Evolutionary conservation across 202 grass and related monocot genomes (phyloP), one percentile per base, ranked within the genome.

Genomic region (Brachypodium distachyon): DNA sequence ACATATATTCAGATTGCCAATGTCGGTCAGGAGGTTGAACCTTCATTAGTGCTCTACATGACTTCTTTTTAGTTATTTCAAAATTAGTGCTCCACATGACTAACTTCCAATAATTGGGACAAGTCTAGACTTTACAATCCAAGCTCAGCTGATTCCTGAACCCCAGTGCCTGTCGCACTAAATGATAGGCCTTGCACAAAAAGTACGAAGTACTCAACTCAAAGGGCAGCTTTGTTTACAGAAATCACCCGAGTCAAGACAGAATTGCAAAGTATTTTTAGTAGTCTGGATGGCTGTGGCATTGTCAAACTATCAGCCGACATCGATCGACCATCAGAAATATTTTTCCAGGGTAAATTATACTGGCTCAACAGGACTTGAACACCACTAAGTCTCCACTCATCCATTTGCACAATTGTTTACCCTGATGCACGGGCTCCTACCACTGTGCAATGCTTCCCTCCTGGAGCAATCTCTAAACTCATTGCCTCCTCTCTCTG

Each of bases 351-450:
- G 36, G 23, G 37, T 36, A 77, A n/a, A 54, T 63, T 18, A 49
- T 54, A 42, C 51, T 32, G 39, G 19, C 12, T 23, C 5, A 39
- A 54, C 21, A 70, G 43, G 43, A 81, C 54, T 48, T 84, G 78
- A 44, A 38, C 32, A 55, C 63, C 78, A 86, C 78, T 74, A 87
- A 83, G 25, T 60, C 59, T 74, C 85, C 80, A 87, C 85, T 83
- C 49, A 28, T 59, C 28, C n/a, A n/a, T n/a, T n/a, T 46, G 17
- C 46, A 25, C 33, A 77, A 66, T 81, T 84, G 23, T 80, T 63
- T 88, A 81, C 57, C 16, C 48, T 56, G 63, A 23, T 63, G 38
- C 64, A 31, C 1, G 12, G 69, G 8, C 25, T 31, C 37, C 64
- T n/a, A 28, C 57, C 69, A 64, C 70, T 80, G 5, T 48, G 28